A percentile compares a stretch with the other conserved stretches of the same genome.
Evolutionary conservation across 2,329 filamentous ascomycete genomes (phyloP).

Genomic region (Chalaropsis ovoidea): DNA sequence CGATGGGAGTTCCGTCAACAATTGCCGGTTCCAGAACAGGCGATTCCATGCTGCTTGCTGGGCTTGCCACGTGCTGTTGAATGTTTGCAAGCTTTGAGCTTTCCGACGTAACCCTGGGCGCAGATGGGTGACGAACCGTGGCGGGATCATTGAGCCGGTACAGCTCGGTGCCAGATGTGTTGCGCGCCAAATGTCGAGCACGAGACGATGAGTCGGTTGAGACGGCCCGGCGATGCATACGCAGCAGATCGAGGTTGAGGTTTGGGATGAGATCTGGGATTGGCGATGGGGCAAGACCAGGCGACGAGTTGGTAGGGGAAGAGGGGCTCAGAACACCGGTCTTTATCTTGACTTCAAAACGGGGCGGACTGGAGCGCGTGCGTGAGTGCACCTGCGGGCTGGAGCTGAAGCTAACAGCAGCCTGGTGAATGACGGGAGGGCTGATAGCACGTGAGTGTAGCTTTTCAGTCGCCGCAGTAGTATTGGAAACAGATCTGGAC

Average conservation of each 20-base stretch:
- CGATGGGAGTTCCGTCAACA: slow-evolving; percentile 22
- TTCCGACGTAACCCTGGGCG: not conserved
- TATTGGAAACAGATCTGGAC: not conserved
- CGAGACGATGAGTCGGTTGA: slow-evolving; percentile 21
- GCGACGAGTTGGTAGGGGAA: slow-evolving; percentile 18
- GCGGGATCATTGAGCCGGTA: not conserved
- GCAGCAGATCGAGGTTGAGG: slow-evolving; percentile 9
- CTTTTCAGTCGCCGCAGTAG: slow-evolving; percentile 20
- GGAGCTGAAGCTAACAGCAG: not conserved
- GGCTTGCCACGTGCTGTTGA: not conserved
- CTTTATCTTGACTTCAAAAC: slow-evolving; percentile 18
- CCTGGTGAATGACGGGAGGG: slow-evolving; percentile 5
- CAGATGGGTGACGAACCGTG: not conserved
- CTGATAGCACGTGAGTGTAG: slow-evolving; percentile 21
- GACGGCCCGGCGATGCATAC: slow-evolving; percentile 15
- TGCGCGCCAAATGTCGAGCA: slow-evolving; percentile 14
- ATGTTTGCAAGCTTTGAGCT: not conserved
- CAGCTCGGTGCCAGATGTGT: slow-evolving; percentile 19
- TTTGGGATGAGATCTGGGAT: slow-evolving; percentile 21
- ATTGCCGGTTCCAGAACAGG: slow-evolving; percentile 17
- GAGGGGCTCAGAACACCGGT: not conserved
- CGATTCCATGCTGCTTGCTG: slow-evolving; percentile 2
- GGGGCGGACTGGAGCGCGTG: slow-evolving; percentile 17
- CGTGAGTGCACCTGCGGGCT: slow-evolving; percentile 12
- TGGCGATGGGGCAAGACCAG: slow-evolving; percentile 21